These are phyloP conservation scores for Silene vulgaris DNA, from an alignment of 179 eudicot genomes.

Conservation along the genomic window DNA sequence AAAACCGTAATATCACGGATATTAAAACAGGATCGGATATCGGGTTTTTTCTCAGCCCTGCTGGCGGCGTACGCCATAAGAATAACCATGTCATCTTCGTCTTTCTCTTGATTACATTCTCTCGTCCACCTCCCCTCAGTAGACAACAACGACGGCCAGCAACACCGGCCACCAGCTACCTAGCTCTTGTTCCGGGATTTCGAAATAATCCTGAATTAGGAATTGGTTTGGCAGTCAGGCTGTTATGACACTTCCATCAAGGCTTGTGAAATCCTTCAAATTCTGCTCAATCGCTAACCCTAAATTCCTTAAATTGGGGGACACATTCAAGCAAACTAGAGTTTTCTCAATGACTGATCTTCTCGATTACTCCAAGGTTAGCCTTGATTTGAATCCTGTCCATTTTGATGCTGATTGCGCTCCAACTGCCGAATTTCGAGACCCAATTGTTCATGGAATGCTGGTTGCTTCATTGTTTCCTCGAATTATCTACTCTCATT, in stretches of 20 bases:
- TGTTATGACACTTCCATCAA: slow-evolving; percentile 3
- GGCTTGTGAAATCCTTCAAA: slow-evolving; percentile 9
- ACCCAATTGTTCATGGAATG: slow-evolving; percentile 62
- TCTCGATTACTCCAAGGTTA: slow-evolving; percentile 52
- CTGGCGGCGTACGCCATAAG: no score
- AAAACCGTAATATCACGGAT: no score
- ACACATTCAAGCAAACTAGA: slow-evolving; percentile 40
- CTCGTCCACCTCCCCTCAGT: no score
- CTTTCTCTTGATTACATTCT: no score
- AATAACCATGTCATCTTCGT: no score
- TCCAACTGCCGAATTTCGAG: slow-evolving; percentile 48
- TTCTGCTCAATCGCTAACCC: slow-evolving; percentile 19
- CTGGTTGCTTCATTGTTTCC: slow-evolving; percentile 80
- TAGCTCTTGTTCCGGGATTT: no score
- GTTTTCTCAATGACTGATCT: slow-evolving; percentile 44
- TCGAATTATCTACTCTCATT: slow-evolving; percentile 58
- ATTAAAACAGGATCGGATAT: no score
- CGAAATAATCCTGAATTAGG: no score
- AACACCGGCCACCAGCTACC: no score
- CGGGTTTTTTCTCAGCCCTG: no score
- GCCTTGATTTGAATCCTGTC: slow-evolving; percentile 55
- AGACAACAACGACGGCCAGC: no score
- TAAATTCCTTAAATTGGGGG: slow-evolving; percentile 33
- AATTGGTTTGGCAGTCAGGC: no score
- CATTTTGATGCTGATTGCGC: slow-evolving; percentile 60